A percentile compares a stretch with the other conserved stretches of the same genome.
Evolutionary conservation across 768 basidiomycete species (phyloP).

Genomic region (Kwoniella heveanensis): DNA sequence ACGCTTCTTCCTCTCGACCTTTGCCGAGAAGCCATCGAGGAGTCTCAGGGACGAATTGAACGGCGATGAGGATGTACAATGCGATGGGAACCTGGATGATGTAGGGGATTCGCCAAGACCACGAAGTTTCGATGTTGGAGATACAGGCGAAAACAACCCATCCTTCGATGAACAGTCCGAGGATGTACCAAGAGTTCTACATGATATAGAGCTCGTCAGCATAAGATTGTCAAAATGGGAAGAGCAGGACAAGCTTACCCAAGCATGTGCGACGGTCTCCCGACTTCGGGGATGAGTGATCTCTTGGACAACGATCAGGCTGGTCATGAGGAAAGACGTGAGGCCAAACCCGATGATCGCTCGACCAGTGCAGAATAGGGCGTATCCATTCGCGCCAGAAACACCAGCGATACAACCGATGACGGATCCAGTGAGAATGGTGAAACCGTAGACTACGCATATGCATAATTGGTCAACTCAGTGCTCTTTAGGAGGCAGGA

Average conservation of each 20-base stretch:
- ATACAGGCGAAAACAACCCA: constrained; percentile 53
- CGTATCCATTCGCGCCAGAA: constrained; percentile 54
- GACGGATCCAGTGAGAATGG: constrained; percentile 53
- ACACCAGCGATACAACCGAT: constrained; percentile 56
- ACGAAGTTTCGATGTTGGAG: constrained; percentile 45
- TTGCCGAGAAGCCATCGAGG: constrained; percentile 55
- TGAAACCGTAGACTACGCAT: constrained; percentile 53
- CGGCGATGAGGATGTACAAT: constrained; percentile 54
- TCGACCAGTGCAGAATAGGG: constrained; percentile 52
- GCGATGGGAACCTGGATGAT: constrained; percentile 54
- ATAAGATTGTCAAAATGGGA: no score
- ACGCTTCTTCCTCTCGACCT: constrained; percentile 53
- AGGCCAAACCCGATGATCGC: constrained; percentile 55
- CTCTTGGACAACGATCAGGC: constrained; percentile 56
- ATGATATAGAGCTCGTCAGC: no score
- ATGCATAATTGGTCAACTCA: not conserved
- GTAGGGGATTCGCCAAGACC: constrained; percentile 57
- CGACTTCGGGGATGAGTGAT: constrained; percentile 57
- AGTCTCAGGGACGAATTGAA: constrained; percentile 57
- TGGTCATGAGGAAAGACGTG: constrained; percentile 56
- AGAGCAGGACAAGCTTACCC: constrained; percentile 35
- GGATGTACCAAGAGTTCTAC: constrained; percentile 57
- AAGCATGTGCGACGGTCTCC: constrained; percentile 48
- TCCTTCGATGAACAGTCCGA: constrained; percentile 54
- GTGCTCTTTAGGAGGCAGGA: not conserved